Evolutionary conservation across 805 yeast genomes (phyloP).

Genomic region (Candida maris): DNA sequence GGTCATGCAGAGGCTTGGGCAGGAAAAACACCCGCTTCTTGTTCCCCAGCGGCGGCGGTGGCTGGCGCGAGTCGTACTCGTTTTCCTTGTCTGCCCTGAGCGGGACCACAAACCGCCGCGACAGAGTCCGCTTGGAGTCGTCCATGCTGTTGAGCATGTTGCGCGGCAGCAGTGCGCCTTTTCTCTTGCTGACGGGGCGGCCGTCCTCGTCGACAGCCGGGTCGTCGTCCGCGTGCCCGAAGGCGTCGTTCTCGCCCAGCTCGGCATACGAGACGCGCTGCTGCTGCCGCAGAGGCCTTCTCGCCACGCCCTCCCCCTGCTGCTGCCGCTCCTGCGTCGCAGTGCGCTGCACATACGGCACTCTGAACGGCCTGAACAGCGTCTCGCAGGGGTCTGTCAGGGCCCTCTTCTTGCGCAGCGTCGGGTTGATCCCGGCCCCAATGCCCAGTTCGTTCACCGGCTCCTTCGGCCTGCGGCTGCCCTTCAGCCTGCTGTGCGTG

Average conservation of each 20-base stretch:
- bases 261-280: slow-evolving; percentile 35
- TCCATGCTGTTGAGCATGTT: slow-evolving; percentile 42
- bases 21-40: slow-evolving; percentile 62
- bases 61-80: slow-evolving; percentile 30
- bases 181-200: slow-evolving; percentile 30
- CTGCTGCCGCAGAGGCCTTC: not conserved
- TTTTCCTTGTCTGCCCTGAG: slow-evolving; percentile 40
- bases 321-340: slow-evolving; percentile 15
- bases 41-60: slow-evolving; percentile 84
- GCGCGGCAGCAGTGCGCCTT: slow-evolving; percentile 61
- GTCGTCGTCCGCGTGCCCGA: slow-evolving; percentile 34
- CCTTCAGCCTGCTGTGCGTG: not conserved
- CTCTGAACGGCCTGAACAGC: slow-evolving; percentile 63
- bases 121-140: slow-evolving; percentile 38
- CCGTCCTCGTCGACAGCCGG: slow-evolving; percentile 31
- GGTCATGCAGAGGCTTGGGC: slow-evolving; percentile 95
- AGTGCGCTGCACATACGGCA: slow-evolving; percentile 45
- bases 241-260: slow-evolving; percentile 27
- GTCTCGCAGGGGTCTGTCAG: slow-evolving; percentile 48
- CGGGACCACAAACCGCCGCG: slow-evolving; percentile 59
- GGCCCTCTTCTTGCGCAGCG: slow-evolving; percentile 52
- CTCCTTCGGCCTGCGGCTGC: slow-evolving; percentile 5
- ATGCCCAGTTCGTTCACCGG: slow-evolving; percentile 49
- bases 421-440: slow-evolving; percentile 64
- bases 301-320: slow-evolving; percentile 5